Conservation (phyloP, 2,329 filamentous ascomycete species). For the Aspergillus felis region DNA sequence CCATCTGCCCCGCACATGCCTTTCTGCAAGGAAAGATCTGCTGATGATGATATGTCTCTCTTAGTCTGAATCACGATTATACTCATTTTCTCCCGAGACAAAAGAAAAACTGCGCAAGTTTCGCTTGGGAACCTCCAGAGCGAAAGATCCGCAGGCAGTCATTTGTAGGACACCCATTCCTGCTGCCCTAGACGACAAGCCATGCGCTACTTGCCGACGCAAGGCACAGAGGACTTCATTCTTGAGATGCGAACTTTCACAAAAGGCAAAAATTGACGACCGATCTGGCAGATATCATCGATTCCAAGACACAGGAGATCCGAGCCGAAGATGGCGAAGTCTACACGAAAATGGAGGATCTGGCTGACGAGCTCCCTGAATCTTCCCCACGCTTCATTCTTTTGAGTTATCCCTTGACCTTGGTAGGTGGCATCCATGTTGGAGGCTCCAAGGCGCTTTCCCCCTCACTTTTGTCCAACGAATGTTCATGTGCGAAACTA, state of each 20-base stretch:
- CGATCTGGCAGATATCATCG: constrained; percentile 68
- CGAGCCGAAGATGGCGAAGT: constrained; percentile 74
- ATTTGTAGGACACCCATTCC: constrained; percentile 68
- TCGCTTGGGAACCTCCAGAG: constrained; percentile 81
- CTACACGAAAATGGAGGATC: constrained; percentile 74
- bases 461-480: background rate
- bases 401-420: constrained; percentile 82
- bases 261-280: constrained; percentile 19
- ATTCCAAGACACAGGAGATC: constrained; percentile 87
- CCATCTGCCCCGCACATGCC: constrained; percentile 12
- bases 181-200: background rate
- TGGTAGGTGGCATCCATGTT: constrained; percentile 53
- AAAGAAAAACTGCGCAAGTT: constrained; percentile 92
- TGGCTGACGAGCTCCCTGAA: constrained; percentile 87
- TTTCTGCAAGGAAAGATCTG: background rate
- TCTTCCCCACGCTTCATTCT: constrained; percentile 86
- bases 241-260: background rate
- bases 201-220: background rate
- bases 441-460: background rate
- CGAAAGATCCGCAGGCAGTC: constrained; percentile 81
- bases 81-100: constrained; percentile 87
- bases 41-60: constrained; percentile 1
- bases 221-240: background rate
- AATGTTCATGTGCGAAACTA: background rate
- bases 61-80: constrained; percentile 80